Percentiles rank a stretch among this genome's conserved stretches.
Evolutionary conservation across 805 yeast species (phyloP).

Genomic region (Metschnikowia baotianmanensis): DNA sequence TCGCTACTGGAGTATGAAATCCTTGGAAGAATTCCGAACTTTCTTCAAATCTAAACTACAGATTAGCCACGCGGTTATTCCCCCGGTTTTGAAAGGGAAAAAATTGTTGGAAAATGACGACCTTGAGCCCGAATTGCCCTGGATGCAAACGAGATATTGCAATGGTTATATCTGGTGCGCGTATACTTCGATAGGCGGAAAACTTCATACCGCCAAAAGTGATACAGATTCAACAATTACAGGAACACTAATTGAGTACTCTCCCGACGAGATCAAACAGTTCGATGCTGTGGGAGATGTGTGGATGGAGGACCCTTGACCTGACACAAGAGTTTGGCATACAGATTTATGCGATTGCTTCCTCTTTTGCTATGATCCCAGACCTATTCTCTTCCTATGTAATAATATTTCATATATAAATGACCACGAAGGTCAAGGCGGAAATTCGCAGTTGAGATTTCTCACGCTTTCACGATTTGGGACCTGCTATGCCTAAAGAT

Average conservation of each 20-base stretch:
- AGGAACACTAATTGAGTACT: neutral
- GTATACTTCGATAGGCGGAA: conserved; percentile 52
- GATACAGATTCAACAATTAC: neutral
- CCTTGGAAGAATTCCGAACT: conserved; percentile 22
- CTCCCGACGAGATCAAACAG: neutral
- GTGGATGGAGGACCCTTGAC: conserved; percentile 47
- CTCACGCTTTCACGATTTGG: no score
- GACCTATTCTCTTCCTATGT: no score
- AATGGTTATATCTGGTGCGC: conserved; percentile 62
- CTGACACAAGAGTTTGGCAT: no score
- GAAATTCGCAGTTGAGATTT: no score
- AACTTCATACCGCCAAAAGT: conserved; percentile 23
- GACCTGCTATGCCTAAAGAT: neutral
- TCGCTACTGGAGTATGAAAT: conserved; percentile 24
- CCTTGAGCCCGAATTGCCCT: conserved; percentile 6
- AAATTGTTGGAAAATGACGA: neutral
- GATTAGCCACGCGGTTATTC: conserved; percentile 40
- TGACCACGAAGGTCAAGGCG: no score
- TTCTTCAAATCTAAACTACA: conserved; percentile 31
- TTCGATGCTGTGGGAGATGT: conserved; percentile 44
- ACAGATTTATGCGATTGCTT: no score
- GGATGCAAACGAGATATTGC: conserved; percentile 36
- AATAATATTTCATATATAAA: no score
- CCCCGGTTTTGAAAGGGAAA: conserved; percentile 1
- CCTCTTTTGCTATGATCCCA: no score